Percentiles rank a stretch among this genome's conserved stretches.
phyloP scores from a whole-genome alignment of 805 yeast species.

The Sungouiella blattae region DNA sequence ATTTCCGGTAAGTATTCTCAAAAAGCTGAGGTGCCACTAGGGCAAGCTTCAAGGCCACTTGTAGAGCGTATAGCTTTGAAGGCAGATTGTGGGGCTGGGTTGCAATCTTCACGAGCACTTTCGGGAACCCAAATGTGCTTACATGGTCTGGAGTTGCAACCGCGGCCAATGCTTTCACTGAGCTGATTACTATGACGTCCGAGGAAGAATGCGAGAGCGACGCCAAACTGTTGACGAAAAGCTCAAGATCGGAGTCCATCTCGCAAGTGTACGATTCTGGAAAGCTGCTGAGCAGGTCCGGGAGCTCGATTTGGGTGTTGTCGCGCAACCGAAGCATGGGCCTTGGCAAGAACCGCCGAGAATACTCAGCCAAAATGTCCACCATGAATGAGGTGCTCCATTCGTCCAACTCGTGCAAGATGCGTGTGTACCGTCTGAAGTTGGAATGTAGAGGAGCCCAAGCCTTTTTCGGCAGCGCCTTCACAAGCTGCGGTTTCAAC shows the following conservation, averaged over 20 bases:
- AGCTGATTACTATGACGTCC: conserved; percentile 58
- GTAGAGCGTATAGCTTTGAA: conserved; percentile 36
- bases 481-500: conserved; percentile 24
- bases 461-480: conserved; percentile 27
- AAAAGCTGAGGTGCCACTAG: conserved; percentile 20
- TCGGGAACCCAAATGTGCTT: conserved; percentile 45
- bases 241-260: conserved; percentile 53
- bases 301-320: conserved; percentile 32
- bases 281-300: conserved; percentile 32
- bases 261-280: conserved; percentile 30
- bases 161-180: conserved; percentile 52
- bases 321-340: conserved; percentile 41
- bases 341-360: conserved; percentile 54
- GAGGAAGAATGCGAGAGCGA: conserved; percentile 49
- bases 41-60: conserved; percentile 33
- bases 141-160: conserved; percentile 58
- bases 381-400: conserved; percentile 64
- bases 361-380: conserved; percentile 65
- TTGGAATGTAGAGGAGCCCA: conserved; percentile 70
- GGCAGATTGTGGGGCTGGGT: conserved; percentile 22
- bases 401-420: conserved; percentile 56
- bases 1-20: conserved; percentile 37
- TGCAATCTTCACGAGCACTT: conserved; percentile 45
- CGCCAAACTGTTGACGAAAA: conserved; percentile 48
- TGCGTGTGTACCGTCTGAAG: conserved; percentile 54